Evolutionary conservation across 345 rosid genomes (phyloP).

Genomic region (Acer negundo): DNA sequence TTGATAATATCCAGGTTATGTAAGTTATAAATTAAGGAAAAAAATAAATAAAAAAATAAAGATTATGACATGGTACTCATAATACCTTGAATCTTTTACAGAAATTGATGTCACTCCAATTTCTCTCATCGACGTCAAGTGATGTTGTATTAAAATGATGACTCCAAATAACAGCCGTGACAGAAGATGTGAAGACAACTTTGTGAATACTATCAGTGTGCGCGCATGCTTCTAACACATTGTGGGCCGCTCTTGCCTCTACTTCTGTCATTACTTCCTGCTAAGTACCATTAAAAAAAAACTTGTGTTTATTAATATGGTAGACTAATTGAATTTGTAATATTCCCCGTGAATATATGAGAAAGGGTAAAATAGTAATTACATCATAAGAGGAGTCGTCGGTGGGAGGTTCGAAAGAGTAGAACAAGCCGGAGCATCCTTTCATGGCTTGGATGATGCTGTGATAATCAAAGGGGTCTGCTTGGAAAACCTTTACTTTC

Average conservation of each 20-base stretch:
- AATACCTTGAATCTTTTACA: conserved; percentile 62
- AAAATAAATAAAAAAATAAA: neutral
- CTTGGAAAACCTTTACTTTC: conserved; percentile 45
- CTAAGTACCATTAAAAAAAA: neutral
- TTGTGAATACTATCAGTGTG: conserved; percentile 55
- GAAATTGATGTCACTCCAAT: conserved; percentile 54
- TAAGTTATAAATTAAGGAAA: too few relatives aligned
- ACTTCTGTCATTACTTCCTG: conserved; percentile 68
- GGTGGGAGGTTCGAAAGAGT: conserved; percentile 50
- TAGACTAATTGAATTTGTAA: too few relatives aligned
- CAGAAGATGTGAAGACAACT: conserved; percentile 70
- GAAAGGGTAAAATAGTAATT: neutral
- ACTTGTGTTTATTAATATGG: too few relatives aligned
- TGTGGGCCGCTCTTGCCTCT: conserved; percentile 69
- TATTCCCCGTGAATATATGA: too few relatives aligned
- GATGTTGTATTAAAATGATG: conserved; percentile 30
- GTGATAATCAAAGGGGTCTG: conserved; percentile 64
- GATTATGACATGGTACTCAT: too few relatives aligned
- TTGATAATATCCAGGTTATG: too few relatives aligned
- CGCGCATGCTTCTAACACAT: conserved; percentile 72
- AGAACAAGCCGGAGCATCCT: conserved; percentile 64
- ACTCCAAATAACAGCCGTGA: conserved; percentile 54
- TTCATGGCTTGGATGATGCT: conserved; percentile 52
- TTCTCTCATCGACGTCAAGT: conserved; percentile 46
- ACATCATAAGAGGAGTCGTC: conserved; percentile 58